Base-by-base conservation (phyloP, 2,329 filamentous ascomycete species). In the Metarhizium anisopliae region DNA sequence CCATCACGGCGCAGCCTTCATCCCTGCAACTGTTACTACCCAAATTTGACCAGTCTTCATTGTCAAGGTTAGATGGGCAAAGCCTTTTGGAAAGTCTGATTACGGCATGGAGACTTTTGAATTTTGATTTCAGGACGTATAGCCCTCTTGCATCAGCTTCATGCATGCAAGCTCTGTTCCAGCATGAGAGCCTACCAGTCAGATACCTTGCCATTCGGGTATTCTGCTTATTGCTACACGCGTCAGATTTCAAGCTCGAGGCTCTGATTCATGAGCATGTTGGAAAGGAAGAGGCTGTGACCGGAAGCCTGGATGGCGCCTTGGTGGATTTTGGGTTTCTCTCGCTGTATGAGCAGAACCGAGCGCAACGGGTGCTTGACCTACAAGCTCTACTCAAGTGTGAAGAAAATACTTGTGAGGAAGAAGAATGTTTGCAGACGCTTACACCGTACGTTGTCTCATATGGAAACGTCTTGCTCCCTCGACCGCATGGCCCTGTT, bases 151-250 rank as follows among this genome's bases (percentile, higher is more conserved):
- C 91, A 38, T 82, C 82, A 40, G 84, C 87, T 1, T 78, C 83
- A 50, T 80, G 82, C 59, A 77, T 96, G 47, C 85, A 91, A 70
- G 71, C 72, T 35, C 74, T 95, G 13, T 87, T 96, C 62, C 74
- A 76, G 53, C 81, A 86, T 67, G 65, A 71, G 50, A 77, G 79
- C 61, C 74, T 72, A 57, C 73, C 81, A 16, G 81, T 95, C 52
- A 83, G 88, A 70, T 96, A 92, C 70, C 77, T 97, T 58, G 87
- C 91, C 14, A 80, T 95, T 55, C 83, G 90, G 60, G 83, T 92
- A 57, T 88, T 96, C 61, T 91, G 87, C 65, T 77, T 90, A 59
- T 83, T 90, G 56, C 82, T 95, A 62, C 84, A 84, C 64, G 88
- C 88, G 35, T 87, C 94, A 4, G 94, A 99, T 69, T 76, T 80